Evolutionary conservation across 2,329 filamentous ascomycete genomes (phyloP).

Genomic region (Ustilaginoidea virens): DNA sequence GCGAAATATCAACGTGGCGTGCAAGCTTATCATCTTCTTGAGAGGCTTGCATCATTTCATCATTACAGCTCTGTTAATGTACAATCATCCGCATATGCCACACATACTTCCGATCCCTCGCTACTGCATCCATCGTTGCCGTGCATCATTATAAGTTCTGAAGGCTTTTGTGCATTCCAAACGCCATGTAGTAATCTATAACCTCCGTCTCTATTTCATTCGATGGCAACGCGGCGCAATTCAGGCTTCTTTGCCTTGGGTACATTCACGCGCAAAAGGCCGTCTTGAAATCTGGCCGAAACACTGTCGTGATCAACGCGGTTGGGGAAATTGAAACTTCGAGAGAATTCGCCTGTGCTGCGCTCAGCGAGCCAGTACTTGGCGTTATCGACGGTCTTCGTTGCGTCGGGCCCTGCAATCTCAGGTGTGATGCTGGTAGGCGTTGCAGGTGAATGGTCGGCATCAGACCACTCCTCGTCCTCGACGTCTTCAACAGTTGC

Average conservation of each 20-base stretch:
- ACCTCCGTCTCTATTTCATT: too few species aligned
- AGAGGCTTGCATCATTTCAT: too few species aligned
- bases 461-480: slow-evolving; percentile 13
- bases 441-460: slow-evolving; percentile 4
- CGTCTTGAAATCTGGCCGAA: slow-evolving; percentile 46
- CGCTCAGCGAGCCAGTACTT: slow-evolving; percentile 62
- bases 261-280: slow-evolving; percentile 46
- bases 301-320: slow-evolving; percentile 48
- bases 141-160: too few species aligned
- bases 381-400: slow-evolving; percentile 23
- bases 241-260: slow-evolving; percentile 51
- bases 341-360: slow-evolving; percentile 49
- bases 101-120: too few species aligned
- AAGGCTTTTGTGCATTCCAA: too few species aligned
- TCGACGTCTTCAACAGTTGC: slow-evolving; percentile 52
- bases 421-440: slow-evolving; percentile 7
- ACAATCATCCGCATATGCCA: too few species aligned
- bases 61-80: too few species aligned
- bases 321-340: slow-evolving; percentile 52
- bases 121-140: too few species aligned
- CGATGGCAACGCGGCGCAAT: slow-evolving; percentile 38
- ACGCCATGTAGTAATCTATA: slow-evolving; percentile 22
- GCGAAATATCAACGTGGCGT: too few species aligned
- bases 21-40: too few species aligned
- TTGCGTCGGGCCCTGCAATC: slow-evolving; percentile 9